A percentile compares a stretch with the other conserved stretches of the same genome.
Conservation (phyloP, 2,329 filamentous ascomycete species). For the Fusarium verticillioides region DNA sequence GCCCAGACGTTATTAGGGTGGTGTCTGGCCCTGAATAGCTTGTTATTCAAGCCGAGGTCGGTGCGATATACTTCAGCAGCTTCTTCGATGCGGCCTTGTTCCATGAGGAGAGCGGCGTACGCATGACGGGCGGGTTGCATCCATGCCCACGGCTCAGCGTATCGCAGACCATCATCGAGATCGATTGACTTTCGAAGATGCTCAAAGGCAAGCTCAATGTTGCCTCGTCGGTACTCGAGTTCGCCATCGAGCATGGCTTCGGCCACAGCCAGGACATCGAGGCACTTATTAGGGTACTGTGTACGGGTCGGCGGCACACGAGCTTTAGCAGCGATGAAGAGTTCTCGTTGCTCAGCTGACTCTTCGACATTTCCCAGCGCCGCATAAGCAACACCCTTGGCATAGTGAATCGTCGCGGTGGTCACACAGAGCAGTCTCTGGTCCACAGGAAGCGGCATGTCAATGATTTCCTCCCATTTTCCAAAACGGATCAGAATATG, state of each 20-base stretch:
- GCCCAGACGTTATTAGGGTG: slow-evolving; percentile 81
- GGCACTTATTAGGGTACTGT: slow-evolving; percentile 74
- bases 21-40: slow-evolving; percentile 68
- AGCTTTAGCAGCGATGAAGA: slow-evolving; percentile 62
- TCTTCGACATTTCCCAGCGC: slow-evolving; percentile 63
- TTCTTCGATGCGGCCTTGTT: slow-evolving; percentile 67
- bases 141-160: slow-evolving; percentile 80
- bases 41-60: slow-evolving; percentile 67
- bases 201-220: slow-evolving; percentile 67
- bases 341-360: slow-evolving; percentile 60
- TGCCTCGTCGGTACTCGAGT: slow-evolving; percentile 72
- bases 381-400: slow-evolving; percentile 72
- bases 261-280: slow-evolving; percentile 70
- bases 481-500: slow-evolving; percentile 79
- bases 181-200: slow-evolving; percentile 65
- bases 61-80: slow-evolving; percentile 67
- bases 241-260: slow-evolving; percentile 77
- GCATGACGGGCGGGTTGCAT: slow-evolving; percentile 78
- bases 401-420: slow-evolving; percentile 74
- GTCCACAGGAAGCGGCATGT: slow-evolving; percentile 66
- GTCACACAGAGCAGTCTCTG: slow-evolving; percentile 71
- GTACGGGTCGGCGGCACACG: slow-evolving; percentile 67
- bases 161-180: slow-evolving; percentile 70
- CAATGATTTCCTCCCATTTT: slow-evolving; percentile 72
- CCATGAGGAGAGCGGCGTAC: slow-evolving; percentile 72